Conservation (phyloP, 2,329 filamentous ascomycete species). For the Colletotrichum incanum region DNA sequence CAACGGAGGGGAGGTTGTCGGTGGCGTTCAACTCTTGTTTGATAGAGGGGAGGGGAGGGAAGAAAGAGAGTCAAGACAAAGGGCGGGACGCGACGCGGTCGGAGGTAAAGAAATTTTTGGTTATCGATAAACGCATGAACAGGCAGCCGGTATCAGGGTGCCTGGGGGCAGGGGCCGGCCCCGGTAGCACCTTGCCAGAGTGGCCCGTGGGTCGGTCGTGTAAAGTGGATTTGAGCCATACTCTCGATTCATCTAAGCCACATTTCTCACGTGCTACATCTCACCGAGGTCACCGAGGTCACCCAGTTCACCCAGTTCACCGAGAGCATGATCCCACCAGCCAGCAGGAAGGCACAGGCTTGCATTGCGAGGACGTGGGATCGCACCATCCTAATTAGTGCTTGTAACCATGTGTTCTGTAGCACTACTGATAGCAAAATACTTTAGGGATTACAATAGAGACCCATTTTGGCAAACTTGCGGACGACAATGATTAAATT, state of each 20-base stretch:
- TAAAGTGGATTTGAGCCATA: constrained; percentile 32
- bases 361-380: neutral
- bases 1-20: constrained; percentile 2
- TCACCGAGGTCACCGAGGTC: constrained; percentile 1
- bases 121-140: constrained; percentile 42
- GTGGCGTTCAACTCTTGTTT: constrained; percentile 35
- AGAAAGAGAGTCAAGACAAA: constrained; percentile 40
- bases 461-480: neutral
- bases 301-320: neutral
- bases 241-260: neutral
- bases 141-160: constrained; percentile 11
- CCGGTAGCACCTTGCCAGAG: neutral
- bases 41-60: constrained; percentile 42
- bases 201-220: constrained; percentile 16
- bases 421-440: neutral
- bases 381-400: neutral
- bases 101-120: constrained; percentile 44
- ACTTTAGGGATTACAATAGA: neutral
- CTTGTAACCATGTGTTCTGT: neutral
- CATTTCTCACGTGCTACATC: neutral
- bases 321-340: neutral
- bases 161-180: constrained; percentile 1
- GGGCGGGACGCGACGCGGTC: constrained; percentile 41
- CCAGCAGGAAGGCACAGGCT: neutral
- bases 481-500: neutral